These are phyloP conservation scores for Pigoraptor vietnamica DNA, from an alignment of 78 protist genomes.

Conservation along the genomic window DNA sequence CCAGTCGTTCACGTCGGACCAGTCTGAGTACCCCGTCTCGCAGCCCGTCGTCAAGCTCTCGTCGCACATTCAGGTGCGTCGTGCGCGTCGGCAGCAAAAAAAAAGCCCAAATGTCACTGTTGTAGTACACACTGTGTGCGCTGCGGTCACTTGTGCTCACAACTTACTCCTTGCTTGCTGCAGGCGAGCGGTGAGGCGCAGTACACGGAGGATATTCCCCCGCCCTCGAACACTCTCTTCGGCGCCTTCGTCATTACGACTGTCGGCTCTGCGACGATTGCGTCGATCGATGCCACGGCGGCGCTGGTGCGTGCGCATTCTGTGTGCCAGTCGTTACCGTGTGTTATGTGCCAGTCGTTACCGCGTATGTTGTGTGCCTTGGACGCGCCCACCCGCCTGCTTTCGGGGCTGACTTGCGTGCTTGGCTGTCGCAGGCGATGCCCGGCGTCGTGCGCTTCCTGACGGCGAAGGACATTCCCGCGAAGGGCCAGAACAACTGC, in stretches of 20 bases:
- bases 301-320: conserved; percentile 6
- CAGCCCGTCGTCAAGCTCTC: background rate
- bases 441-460: conserved; percentile 37
- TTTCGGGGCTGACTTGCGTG: too few relatives aligned
- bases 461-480: conserved; percentile 17
- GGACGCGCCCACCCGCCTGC: too few relatives aligned
- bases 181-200: conserved; percentile 44
- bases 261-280: background rate
- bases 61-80: background rate
- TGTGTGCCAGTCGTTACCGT: too few relatives aligned
- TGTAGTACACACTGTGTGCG: background rate
- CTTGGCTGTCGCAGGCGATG: background rate
- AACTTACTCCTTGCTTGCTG: background rate
- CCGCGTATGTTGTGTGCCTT: too few relatives aligned
- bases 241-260: conserved; percentile 16
- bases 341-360: too few relatives aligned
- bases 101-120: background rate
- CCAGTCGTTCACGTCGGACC: conserved; percentile 1
- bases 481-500: background rate
- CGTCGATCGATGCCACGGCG: background rate
- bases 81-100: background rate
- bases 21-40: background rate
- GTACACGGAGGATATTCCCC: conserved; percentile 2
- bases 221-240: background rate
- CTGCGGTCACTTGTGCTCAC: background rate